These are phyloP conservation scores for Arthrobotrys pseudoclavata DNA, from an alignment of 2,329 filamentous ascomycete species.

Conservation along the genomic window DNA sequence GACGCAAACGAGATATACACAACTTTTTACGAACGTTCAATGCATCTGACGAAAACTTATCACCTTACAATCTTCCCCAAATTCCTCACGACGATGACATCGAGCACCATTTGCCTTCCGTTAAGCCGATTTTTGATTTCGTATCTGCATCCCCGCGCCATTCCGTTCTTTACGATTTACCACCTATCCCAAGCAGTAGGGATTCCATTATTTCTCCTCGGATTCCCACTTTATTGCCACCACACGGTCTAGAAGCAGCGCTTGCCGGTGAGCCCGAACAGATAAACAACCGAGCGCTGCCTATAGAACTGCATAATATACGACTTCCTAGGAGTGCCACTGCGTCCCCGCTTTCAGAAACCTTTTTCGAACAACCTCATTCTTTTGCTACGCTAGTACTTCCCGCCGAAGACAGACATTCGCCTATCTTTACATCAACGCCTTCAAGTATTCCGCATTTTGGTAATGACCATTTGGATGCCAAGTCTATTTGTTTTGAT, in stretches of 20 bases:
- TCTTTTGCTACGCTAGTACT: not conserved
- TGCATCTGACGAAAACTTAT: constrained; percentile 50
- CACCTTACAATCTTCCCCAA: constrained; percentile 53
- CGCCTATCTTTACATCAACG: constrained; percentile 5
- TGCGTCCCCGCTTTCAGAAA: constrained; percentile 8
- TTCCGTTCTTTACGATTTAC: constrained; percentile 23
- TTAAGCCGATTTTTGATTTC: constrained; percentile 8
- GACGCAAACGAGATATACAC: constrained; percentile 54
- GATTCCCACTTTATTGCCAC: not conserved
- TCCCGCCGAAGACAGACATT: constrained; percentile 18
- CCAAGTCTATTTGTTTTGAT: not conserved
- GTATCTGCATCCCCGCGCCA: not conserved
- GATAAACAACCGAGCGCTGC: not conserved
- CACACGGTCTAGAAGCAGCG: not conserved
- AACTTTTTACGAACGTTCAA: constrained; percentile 59
- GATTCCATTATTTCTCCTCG: constrained; percentile 2
- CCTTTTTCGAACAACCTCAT: not conserved
- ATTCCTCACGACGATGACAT: constrained; percentile 53
- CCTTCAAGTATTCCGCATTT: not conserved
- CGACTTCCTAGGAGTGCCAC: constrained; percentile 18
- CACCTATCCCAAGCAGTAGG: constrained; percentile 38
- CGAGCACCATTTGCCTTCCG: constrained; percentile 10
- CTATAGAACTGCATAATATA: not conserved
- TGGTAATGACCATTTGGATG: not conserved
- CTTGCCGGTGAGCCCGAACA: not conserved